A percentile compares a stretch with the other conserved stretches of the same genome.
These are phyloP conservation scores for Parietichytrium sp. DNA, from an alignment of 108 stramenopile species.

Conservation along the genomic window DNA sequence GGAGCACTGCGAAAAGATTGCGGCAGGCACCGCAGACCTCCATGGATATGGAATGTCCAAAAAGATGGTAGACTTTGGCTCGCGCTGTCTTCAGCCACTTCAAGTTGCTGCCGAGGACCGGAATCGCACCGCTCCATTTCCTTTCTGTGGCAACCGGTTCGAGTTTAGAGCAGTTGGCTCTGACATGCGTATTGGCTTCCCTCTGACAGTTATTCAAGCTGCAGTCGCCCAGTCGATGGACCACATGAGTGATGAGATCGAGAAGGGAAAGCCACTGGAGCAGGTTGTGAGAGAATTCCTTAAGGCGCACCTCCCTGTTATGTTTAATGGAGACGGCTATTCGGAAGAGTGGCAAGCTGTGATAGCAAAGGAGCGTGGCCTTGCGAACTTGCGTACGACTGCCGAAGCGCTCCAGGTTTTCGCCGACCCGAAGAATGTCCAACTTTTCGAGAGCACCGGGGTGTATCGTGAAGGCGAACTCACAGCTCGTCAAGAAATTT, in stretches of 20 bases:
- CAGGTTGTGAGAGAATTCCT: constrained; percentile 75
- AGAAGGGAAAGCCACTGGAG: constrained; percentile 68
- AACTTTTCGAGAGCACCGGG: constrained; percentile 83
- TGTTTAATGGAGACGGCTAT: constrained; percentile 96
- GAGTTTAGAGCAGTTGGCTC: constrained; percentile 96
- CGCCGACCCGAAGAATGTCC: constrained; percentile 76
- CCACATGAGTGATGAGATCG: constrained; percentile 80
- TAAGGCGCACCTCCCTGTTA: constrained; percentile 79
- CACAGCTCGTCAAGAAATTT: constrained; percentile 75
- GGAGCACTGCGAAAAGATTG: constrained; percentile 35
- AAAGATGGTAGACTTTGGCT: constrained; percentile 78
- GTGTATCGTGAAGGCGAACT: constrained; percentile 80
- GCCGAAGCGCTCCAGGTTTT: constrained; percentile 82
- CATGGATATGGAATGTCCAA: constrained; percentile 76
- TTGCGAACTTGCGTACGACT: constrained; percentile 87
- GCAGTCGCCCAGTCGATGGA: constrained; percentile 85
- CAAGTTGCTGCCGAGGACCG: constrained; percentile 89
- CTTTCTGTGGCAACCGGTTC: constrained; percentile 85
- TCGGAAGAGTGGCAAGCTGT: constrained; percentile 66
- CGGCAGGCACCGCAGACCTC: constrained; percentile 67
- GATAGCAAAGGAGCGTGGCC: constrained; percentile 75
- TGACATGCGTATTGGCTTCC: constrained; percentile 83
- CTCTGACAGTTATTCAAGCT: constrained; percentile 89
- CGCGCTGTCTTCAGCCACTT: constrained; percentile 73
- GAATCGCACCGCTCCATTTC: constrained; percentile 93